A percentile compares a stretch with the other conserved stretches of the same genome.
phyloP scores from a whole-genome alignment of 306 rosid genomes.

The Datisca glomerata region DNA sequence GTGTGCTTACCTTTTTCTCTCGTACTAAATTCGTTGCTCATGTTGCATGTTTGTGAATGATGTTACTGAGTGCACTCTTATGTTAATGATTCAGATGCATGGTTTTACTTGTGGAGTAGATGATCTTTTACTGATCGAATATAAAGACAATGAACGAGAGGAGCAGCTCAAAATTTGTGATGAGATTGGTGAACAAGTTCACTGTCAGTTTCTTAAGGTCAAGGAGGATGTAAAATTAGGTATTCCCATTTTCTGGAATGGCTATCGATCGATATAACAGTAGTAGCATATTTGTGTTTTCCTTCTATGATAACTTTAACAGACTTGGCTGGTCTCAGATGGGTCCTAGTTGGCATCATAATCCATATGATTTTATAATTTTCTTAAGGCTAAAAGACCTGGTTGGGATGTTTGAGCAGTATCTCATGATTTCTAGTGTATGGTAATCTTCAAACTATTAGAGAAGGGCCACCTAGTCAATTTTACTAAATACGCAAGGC shows the following conservation, averaged over 20 bases:
- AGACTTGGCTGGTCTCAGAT: neutral
- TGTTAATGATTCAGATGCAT: constrained; percentile 45
- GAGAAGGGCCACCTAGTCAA: no score
- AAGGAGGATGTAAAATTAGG: constrained; percentile 44
- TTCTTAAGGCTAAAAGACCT: no score
- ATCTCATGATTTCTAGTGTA: no score
- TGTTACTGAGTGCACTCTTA: constrained; percentile 8
- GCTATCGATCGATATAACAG: neutral
- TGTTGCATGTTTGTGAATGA: neutral
- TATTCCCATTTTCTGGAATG: constrained; percentile 16
- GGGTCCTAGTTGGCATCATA: no score
- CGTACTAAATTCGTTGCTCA: neutral
- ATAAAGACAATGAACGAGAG: constrained; percentile 58
- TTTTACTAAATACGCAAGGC: no score
- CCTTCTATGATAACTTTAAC: no score
- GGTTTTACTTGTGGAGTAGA: constrained; percentile 94
- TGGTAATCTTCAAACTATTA: no score
- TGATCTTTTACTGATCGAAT: constrained; percentile 58
- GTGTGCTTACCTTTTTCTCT: constrained; percentile 4
- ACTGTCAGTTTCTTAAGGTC: constrained; percentile 47
- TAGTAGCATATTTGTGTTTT: no score
- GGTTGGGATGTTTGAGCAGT: no score
- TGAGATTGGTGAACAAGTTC: constrained; percentile 72
- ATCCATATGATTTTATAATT: no score
- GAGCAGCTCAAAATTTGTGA: constrained; percentile 63